Conservation (phyloP, 2,329 filamentous ascomycete genomes). For the Dendryphion nanum region DNA sequence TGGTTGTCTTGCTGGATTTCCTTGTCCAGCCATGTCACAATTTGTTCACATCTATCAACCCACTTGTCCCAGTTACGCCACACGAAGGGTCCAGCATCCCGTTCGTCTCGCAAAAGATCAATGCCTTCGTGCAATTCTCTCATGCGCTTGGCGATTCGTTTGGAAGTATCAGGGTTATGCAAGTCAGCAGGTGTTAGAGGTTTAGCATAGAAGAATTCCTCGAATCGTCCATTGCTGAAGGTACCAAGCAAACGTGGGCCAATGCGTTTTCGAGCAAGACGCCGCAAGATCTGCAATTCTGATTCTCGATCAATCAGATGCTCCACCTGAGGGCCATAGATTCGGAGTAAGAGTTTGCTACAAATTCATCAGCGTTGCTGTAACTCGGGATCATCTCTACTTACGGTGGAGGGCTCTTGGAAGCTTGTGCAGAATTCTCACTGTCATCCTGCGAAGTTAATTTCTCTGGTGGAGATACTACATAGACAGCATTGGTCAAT, state of each 20-base stretch:
- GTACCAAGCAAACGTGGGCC: slow-evolving; percentile 88
- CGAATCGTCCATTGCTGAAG: slow-evolving; percentile 92
- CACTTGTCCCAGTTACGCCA: slow-evolving; percentile 96
- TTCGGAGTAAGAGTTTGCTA: slow-evolving; percentile 78
- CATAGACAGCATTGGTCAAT: slow-evolving; percentile 94
- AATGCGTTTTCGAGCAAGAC: slow-evolving; percentile 87
- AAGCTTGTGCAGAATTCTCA: slow-evolving; percentile 32
- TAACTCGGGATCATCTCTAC: slow-evolving; percentile 19
- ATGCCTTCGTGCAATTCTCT: slow-evolving; percentile 92
- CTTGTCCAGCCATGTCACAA: slow-evolving; percentile 58
- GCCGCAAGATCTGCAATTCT: slow-evolving; percentile 80
- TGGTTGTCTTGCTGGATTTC: slow-evolving; percentile 51
- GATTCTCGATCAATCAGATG: slow-evolving; percentile 92
- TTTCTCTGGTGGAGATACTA: slow-evolving; percentile 76
- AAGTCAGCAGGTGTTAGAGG: slow-evolving; percentile 76
- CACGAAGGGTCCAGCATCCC: slow-evolving; percentile 74
- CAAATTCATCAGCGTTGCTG: not conserved
- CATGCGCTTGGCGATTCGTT: slow-evolving; percentile 96
- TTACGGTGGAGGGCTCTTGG: slow-evolving; percentile 54
- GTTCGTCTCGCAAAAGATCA: slow-evolving; percentile 76
- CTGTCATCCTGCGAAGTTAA: slow-evolving; percentile 40
- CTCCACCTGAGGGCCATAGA: slow-evolving; percentile 94
- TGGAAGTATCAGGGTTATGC: slow-evolving; percentile 77
- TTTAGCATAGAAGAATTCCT: slow-evolving; percentile 86
- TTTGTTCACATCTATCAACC: slow-evolving; percentile 66